Evolutionary conservation across 805 yeast genomes (phyloP).

Genomic region (Komagataella pseudopastoris): DNA sequence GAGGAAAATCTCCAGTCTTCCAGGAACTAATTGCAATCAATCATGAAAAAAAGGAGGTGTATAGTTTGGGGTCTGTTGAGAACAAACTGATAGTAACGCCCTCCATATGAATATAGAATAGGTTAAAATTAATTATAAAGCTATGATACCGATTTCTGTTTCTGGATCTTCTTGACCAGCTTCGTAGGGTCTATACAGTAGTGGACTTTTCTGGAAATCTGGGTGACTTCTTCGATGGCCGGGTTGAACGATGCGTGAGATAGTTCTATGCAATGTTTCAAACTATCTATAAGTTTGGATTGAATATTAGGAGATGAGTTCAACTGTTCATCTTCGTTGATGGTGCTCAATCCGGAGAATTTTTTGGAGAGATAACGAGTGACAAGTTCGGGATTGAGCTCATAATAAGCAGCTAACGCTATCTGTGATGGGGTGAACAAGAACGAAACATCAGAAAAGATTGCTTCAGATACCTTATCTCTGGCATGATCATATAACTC

Average conservation of each 20-base stretch:
- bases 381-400: constrained; percentile 48
- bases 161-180: constrained; percentile 12
- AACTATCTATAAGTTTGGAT: constrained; percentile 24
- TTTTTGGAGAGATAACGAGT: constrained; percentile 56
- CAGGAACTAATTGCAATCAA: constrained; percentile 52
- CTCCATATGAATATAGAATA: constrained; percentile 13
- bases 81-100: constrained; percentile 52
- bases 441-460: constrained; percentile 65
- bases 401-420: constrained; percentile 74
- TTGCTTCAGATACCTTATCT: constrained; percentile 47
- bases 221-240: constrained; percentile 45
- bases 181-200: constrained; percentile 44
- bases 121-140: not conserved
- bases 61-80: constrained; percentile 38
- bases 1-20: constrained; percentile 52
- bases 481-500: constrained; percentile 60
- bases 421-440: constrained; percentile 90
- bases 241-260: constrained; percentile 31
- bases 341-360: constrained; percentile 17
- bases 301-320: not conserved
- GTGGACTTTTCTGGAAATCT: constrained; percentile 50
- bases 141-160: constrained; percentile 1
- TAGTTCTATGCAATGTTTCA: constrained; percentile 33
- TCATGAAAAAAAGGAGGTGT: constrained; percentile 24
- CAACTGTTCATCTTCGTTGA: constrained; percentile 2